A percentile compares a stretch with the other conserved stretches of the same genome.
These are phyloP conservation scores for Fomitopsis pinicola DNA, from an alignment of 1,284 basidiomycete genomes.

Conservation along the genomic window DNA sequence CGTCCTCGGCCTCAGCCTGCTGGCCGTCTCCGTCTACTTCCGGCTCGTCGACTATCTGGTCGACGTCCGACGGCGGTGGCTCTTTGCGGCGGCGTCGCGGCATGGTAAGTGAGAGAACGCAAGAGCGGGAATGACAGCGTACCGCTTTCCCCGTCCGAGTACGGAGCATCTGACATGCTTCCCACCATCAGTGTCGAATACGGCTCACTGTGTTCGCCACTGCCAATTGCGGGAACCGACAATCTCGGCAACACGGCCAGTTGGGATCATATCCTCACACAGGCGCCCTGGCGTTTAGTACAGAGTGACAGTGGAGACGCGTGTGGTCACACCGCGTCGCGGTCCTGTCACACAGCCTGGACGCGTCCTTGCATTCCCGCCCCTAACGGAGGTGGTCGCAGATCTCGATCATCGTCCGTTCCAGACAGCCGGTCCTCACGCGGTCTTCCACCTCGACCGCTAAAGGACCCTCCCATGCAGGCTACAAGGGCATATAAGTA, in stretches of 20 bases:
- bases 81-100: slow-evolving; percentile 6
- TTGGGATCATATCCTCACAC: neutral
- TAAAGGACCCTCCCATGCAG: neutral
- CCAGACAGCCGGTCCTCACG: neutral
- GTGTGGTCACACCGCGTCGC: slow-evolving; percentile 6
- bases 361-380: neutral
- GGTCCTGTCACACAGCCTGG: slow-evolving; percentile 4
- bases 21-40: slow-evolving; percentile 28
- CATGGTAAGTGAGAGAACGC: neutral
- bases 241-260: neutral
- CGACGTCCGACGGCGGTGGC: slow-evolving; percentile 18
- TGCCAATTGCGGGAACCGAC: slow-evolving; percentile 1
- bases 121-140: slow-evolving; percentile 2
- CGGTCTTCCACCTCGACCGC: neutral
- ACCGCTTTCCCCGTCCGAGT: slow-evolving; percentile 19
- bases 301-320: slow-evolving; percentile 3
- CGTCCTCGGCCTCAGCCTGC: slow-evolving; percentile 17
- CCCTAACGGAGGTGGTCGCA: neutral
- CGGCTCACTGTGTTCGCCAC: neutral
- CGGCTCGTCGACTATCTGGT: slow-evolving; percentile 23
- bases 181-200: slow-evolving; percentile 9
- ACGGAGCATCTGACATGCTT: slow-evolving; percentile 16
- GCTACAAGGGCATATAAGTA: neutral
- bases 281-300: slow-evolving; percentile 1
- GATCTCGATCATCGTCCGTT: slow-evolving; percentile 1